These are phyloP conservation scores for Candolleomyces aberdarensis DNA, from an alignment of 768 basidiomycete species.

Conservation along the genomic window DNA sequence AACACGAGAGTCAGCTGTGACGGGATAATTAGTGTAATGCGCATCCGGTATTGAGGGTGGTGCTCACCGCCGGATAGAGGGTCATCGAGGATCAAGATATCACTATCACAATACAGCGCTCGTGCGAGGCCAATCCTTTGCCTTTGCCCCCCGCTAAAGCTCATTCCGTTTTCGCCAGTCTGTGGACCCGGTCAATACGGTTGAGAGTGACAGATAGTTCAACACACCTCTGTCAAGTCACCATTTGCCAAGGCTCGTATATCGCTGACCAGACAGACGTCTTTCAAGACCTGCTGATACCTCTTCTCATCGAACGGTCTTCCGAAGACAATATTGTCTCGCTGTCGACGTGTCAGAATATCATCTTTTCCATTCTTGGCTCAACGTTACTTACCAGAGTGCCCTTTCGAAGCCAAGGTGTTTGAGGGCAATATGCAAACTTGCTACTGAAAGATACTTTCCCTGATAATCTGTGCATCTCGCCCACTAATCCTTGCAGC, in stretches of 20 bases:
- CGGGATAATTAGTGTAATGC: conserved; percentile 2
- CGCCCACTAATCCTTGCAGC: conserved; percentile 62
- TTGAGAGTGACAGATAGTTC: not conserved
- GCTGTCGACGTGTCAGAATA: conserved; percentile 24
- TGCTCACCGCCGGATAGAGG: conserved; percentile 56
- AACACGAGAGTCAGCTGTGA: conserved; percentile 67
- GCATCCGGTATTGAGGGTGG: not conserved
- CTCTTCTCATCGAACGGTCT: conserved; percentile 56
- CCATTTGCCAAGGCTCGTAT: conserved; percentile 63
- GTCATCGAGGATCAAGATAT: conserved; percentile 61
- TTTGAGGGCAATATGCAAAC: conserved; percentile 69
- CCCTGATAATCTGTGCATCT: conserved; percentile 58
- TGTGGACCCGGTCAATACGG: conserved; percentile 14
- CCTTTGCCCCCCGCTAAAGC: conserved; percentile 63
- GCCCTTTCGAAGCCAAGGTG: conserved; percentile 74
- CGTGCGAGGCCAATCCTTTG: conserved; percentile 69
- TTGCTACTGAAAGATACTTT: conserved; percentile 55
- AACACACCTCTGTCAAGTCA: conserved; percentile 63
- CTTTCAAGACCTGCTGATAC: conserved; percentile 62
- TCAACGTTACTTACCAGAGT: conserved; percentile 36
- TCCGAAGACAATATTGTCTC: conserved; percentile 69
- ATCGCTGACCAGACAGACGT: conserved; percentile 61
- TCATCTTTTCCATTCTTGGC: conserved; percentile 7
- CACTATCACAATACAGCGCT: conserved; percentile 62
- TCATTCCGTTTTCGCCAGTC: conserved; percentile 73